Evolutionary conservation across 176 grass and related monocot species (phyloP).

Genomic region (sorghum (Sorghum bicolor)): Sorghum_bicolor_NCBIv3 NC_012872.2:14450501-14451000

Average conservation of each 20-base stretch:
- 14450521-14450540: slow-evolving; percentile 62
- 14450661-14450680: slow-evolving; percentile 44
- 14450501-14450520: slow-evolving; percentile 44
- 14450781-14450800: slow-evolving; percentile 68
- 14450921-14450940: slow-evolving; percentile 53
- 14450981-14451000: slow-evolving; percentile 69
- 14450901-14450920: slow-evolving; percentile 57
- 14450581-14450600: slow-evolving; percentile 54
- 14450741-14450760: slow-evolving; percentile 54
- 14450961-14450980: slow-evolving; percentile 53
- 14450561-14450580: slow-evolving; percentile 64
- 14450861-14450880: slow-evolving; percentile 43
- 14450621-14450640: slow-evolving; percentile 62
- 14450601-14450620: slow-evolving; percentile 58
- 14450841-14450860: slow-evolving; percentile 61
- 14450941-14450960: slow-evolving; percentile 72
- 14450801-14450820: slow-evolving; percentile 53
- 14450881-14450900: slow-evolving; percentile 56
- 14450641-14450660: slow-evolving; percentile 65
- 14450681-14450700: slow-evolving; percentile 59
- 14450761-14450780: slow-evolving; percentile 36
- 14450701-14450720: slow-evolving; percentile 54
- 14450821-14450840: slow-evolving; percentile 62
- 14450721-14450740: slow-evolving; percentile 54
- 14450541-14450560: slow-evolving; percentile 44